Percentiles rank a stretch among this genome's conserved stretches.
phyloP scores from a whole-genome alignment of 805 yeast species.

The Pichia pseudocactophila region DNA sequence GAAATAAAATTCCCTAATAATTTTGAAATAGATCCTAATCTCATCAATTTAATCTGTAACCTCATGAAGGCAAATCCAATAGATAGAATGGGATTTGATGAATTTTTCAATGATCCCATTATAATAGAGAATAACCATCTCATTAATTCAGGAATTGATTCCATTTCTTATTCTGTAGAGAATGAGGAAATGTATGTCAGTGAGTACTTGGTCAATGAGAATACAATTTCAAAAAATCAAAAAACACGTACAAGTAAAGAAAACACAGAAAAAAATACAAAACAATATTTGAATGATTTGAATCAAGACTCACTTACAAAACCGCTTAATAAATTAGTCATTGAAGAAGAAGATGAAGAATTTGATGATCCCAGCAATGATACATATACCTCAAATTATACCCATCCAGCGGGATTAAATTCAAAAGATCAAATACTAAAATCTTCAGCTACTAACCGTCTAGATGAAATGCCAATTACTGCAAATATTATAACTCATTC shows the following conservation, averaged over 20 bases:
- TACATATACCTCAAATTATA: not conserved
- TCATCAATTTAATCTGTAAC: constrained; percentile 63
- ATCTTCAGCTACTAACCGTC: constrained; percentile 1
- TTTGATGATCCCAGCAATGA: constrained; percentile 1
- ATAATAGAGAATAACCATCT: constrained; percentile 36
- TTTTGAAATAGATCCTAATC: constrained; percentile 53
- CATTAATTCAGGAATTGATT: constrained; percentile 42
- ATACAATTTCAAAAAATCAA: not conserved
- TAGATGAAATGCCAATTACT: no score
- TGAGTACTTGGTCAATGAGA: constrained; percentile 41
- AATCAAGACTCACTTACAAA: not conserved
- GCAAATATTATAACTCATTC: no score
- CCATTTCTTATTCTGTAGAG: constrained; percentile 57
- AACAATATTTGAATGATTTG: constrained; percentile 11
- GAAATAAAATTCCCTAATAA: constrained; percentile 65
- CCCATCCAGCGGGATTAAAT: not conserved
- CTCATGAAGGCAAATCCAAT: constrained; percentile 77
- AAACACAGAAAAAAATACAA: not conserved
- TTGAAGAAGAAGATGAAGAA: constrained; percentile 9
- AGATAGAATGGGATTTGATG: constrained; percentile 80
- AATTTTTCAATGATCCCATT: constrained; percentile 71
- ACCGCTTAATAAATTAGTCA: constrained; percentile 4
- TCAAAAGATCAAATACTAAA: constrained; percentile 1
- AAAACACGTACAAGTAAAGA: not conserved
- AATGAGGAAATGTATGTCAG: constrained; percentile 79